Percentiles rank a stretch among this genome's conserved stretches.
phyloP scores from a whole-genome alignment of 129 eudicot genomes.

The Artemisia tridentata region DNA sequence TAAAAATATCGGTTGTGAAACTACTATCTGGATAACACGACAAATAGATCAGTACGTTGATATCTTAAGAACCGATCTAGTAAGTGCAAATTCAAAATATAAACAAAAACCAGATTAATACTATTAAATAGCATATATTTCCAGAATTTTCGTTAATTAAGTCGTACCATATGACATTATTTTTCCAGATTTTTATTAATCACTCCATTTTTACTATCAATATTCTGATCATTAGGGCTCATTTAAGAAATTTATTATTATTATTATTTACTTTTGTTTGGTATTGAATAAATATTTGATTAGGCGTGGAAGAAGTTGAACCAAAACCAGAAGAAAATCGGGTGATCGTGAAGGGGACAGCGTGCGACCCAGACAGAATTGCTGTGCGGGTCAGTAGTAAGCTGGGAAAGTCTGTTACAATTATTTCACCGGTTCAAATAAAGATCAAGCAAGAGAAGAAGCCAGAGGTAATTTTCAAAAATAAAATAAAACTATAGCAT shows the following conservation, averaged over 20 bases:
- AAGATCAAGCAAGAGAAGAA: slow-evolving; percentile 31
- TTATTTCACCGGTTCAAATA: slow-evolving; percentile 51
- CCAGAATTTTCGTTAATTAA: too few relatives aligned
- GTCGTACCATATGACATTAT: too few relatives aligned
- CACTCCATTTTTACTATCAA: background rate
- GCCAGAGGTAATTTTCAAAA: slow-evolving; percentile 34
- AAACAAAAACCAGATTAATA: too few relatives aligned
- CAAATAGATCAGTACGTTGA: too few relatives aligned
- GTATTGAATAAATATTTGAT: slow-evolving; percentile 1
- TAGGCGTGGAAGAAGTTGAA: slow-evolving; percentile 67
- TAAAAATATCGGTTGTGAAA: too few relatives aligned
- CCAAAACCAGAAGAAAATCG: slow-evolving; percentile 38
- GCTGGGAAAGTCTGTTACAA: slow-evolving; percentile 53
- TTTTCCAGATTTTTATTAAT: background rate
- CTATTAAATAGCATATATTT: too few relatives aligned
- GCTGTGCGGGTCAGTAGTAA: slow-evolving; percentile 53
- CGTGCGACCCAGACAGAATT: slow-evolving; percentile 47
- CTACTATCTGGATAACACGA: too few relatives aligned
- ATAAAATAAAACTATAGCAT: background rate
- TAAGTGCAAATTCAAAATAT: too few relatives aligned
- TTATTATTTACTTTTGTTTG: slow-evolving; percentile 5
- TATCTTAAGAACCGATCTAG: too few relatives aligned
- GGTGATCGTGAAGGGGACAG: slow-evolving; percentile 57
- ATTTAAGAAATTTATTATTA: background rate
- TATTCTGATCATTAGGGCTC: slow-evolving; percentile 2